Evolutionary conservation across 495 filamentous ascomycete species (phyloP).

Genomic region (Trypethelium eluteriae): DNA sequence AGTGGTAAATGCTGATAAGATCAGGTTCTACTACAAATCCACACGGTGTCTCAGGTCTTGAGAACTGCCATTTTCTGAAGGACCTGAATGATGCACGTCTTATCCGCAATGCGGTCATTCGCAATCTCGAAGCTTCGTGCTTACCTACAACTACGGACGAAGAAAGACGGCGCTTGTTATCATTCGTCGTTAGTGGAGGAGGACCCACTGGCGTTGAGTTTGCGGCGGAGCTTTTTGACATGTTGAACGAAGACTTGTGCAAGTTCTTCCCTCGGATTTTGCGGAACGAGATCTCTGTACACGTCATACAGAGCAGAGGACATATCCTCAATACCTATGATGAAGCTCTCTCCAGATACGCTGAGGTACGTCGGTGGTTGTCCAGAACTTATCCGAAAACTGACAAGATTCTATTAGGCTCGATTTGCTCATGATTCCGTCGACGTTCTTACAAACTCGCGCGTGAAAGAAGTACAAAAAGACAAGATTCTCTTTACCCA

Average conservation of each 20-base stretch:
- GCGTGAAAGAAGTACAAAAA: conserved; percentile 77
- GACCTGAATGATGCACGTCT: conserved; percentile 80
- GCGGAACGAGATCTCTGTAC: conserved; percentile 93
- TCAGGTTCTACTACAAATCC: conserved; percentile 81
- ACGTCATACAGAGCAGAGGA: conserved; percentile 84
- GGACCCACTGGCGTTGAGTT: conserved; percentile 97
- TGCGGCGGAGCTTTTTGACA: conserved; percentile 89
- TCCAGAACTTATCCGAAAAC: not conserved
- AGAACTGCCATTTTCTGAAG: conserved; percentile 92
- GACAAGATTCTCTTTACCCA: conserved; percentile 87
- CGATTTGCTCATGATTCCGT: conserved; percentile 86
- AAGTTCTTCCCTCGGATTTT: conserved; percentile 78
- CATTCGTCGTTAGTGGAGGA: conserved; percentile 90
- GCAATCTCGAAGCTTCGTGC: conserved; percentile 88
- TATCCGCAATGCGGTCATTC: conserved; percentile 84
- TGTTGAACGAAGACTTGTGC: conserved; percentile 90
- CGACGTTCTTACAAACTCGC: conserved; percentile 80
- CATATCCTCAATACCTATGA: conserved; percentile 99
- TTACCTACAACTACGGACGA: conserved; percentile 86
- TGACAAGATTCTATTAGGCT: conserved; percentile 32
- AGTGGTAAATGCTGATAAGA: not conserved
- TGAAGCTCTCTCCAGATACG: conserved; percentile 84
- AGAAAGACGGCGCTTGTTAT: conserved; percentile 77
- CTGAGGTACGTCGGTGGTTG: conserved; percentile 51
- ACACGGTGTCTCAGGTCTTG: conserved; percentile 91